Evolutionary conservation across 2,329 filamentous ascomycete species (phyloP), one percentile per base, ranked within the genome.

Genomic region (Alternaria infectoria): DNA sequence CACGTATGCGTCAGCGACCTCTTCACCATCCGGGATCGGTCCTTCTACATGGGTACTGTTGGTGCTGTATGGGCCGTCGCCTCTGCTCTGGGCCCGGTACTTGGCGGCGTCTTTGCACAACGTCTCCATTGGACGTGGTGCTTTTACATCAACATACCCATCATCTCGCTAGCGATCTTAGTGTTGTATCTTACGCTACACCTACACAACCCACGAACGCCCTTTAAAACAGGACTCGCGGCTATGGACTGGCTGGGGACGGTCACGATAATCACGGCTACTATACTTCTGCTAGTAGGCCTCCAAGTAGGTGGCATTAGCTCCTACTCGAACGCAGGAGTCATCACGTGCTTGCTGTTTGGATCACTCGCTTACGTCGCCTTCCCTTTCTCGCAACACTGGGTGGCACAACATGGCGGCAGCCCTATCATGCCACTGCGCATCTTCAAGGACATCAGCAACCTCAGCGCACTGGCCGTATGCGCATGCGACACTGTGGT

Each of bases 341-440:
- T 87, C 6, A 83, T 88, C 36, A 82, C 80, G 54, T 74, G 87
- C 21, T 79, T 88, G 15, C 73, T 86, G 0, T 79, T 86, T 49
- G 86, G 86, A 0, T 68, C 73, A 4, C 44, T 84, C 1, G 80
- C 83, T 65, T 82, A 81, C 11, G 63, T 81, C 19, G 59, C 83
- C 0, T 88, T 93, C 69, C 74, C 90, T 17, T 72, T 88, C 56
- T 86, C 87, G 59, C 91, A 93, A 79, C 86, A 85, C 79, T 84
- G 85, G 88, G 89, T 17, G 80, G 83, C 62, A 90, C 80, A 86
- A 83, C 79, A 84, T 82, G 63, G 73, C 88, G 28, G 89, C 86
- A 21, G 87, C 61, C 90, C 91, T 0, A 82, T 93, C n/a, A 89
- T 93, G 74, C 91, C 90, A 0, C 77, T 91, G n/a, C 83, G 83